Evolutionary conservation across 2,329 filamentous ascomycete species (phyloP), one percentile per base, ranked within the genome.

Genomic region (Pseudogymnoascus sp.): DNA sequence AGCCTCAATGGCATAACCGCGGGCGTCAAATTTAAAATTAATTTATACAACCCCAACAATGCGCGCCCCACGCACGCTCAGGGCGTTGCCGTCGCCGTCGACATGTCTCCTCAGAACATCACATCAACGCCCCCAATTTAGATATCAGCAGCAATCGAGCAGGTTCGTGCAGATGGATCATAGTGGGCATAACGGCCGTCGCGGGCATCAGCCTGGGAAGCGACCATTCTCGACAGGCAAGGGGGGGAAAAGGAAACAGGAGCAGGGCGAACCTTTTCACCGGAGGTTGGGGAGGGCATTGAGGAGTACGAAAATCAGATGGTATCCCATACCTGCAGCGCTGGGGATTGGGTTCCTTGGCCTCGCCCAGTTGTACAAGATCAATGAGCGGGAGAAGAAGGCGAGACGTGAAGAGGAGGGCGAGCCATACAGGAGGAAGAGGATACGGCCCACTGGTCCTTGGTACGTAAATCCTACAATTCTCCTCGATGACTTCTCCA

Each of bases 251-350:
- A 60, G 59, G 23, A 60, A 60, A 42, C 34, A 60, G 21, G 34
- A 37, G n/a, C 34, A 62, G 40, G 28, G 60, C 21, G 38, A 44
- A 42, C 60, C 38, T 21, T 87, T 87, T 70, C 72, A 79, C 63
- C 80, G 82, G 38, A 77, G 84, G 66, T 75, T 88, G 60, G 78
- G 82, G 40, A 79, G 79, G 61, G 85, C 87, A 38, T 79, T 87
- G 68, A 78, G 80, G 40, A 80, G 82, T 40, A 90, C 87, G 36
- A 87, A 84, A 69, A 80, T 89, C 64, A 82, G 87, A 78, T 91
- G 88, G 88, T 85, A 87, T 73, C 85, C 86, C 7, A 90, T 90
- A 65, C 88, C 88, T 12, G 80, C 90, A 53, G 85, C 82, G 10
- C 76, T 90, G 8, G 88, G 88, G 34, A 84, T 90, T 68, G 85